A percentile compares a stretch with the other conserved stretches of the same genome.
Evolutionary conservation across 2,329 filamentous ascomycete species (phyloP).

Genomic region (Ceratocystis diversiconidia): DNA sequence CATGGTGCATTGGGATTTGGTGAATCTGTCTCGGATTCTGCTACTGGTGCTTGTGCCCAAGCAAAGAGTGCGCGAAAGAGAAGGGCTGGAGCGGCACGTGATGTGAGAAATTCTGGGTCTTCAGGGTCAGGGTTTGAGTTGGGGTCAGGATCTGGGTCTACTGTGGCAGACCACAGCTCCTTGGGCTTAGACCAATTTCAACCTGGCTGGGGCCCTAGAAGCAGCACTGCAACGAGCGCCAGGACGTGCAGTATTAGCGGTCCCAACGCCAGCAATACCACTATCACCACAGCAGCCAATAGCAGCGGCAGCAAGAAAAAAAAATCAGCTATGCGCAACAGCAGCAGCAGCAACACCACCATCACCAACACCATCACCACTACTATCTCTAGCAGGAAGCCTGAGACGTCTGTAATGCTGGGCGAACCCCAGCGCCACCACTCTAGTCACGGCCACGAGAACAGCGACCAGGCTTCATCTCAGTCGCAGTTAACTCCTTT

Average conservation of each 20-base stretch:
- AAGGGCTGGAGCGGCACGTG: conserved; percentile 16
- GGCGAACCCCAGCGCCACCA: not conserved
- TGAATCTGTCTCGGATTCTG: not conserved
- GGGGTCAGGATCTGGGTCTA: conserved; percentile 3
- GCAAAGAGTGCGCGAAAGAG: conserved; percentile 11
- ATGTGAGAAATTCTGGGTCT: conserved; percentile 5
- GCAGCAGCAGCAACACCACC: not conserved
- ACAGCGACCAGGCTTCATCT: not conserved
- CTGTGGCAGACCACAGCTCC: conserved; percentile 3
- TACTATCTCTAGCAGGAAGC: too few species aligned
- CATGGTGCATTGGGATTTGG: not conserved
- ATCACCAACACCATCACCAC: too few species aligned
- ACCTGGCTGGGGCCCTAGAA: not conserved
- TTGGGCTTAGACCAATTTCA: conserved; percentile 3
- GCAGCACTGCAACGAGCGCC: not conserved
- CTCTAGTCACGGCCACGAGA: not conserved
- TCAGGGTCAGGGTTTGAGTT: not conserved
- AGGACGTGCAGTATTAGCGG: not conserved
- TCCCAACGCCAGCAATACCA: not conserved
- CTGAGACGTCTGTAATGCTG: not conserved
- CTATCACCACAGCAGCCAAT: not conserved
- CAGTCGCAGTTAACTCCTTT: not conserved
- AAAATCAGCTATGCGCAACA: not conserved
- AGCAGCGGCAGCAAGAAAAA: not conserved
- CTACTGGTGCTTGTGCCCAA: not conserved